Conservation (phyloP, 2,329 filamentous ascomycete genomes). For the Aspergillus texensis region DNA sequence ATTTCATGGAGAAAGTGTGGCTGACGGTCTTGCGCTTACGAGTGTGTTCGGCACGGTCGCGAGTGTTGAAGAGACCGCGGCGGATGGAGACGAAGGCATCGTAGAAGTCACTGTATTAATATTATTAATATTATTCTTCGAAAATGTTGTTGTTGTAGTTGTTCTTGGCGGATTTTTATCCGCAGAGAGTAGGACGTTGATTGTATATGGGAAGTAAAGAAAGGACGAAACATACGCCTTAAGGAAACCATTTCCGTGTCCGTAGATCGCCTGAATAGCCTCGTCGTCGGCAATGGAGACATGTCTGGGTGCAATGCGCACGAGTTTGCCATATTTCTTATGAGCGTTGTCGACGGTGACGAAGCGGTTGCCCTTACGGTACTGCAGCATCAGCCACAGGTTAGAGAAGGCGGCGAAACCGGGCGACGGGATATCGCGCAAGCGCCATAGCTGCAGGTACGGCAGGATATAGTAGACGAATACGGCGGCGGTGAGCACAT, state of each 20-base stretch:
- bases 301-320: slow-evolving; percentile 83
- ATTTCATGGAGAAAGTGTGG: slow-evolving; percentile 84
- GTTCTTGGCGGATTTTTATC: neutral
- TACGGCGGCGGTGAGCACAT: slow-evolving; percentile 51
- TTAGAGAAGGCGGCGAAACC: slow-evolving; percentile 69
- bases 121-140: neutral
- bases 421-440: slow-evolving; percentile 55
- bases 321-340: slow-evolving; percentile 74
- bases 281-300: slow-evolving; percentile 77
- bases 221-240: slow-evolving; percentile 60
- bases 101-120: slow-evolving; percentile 71
- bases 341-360: slow-evolving; percentile 70
- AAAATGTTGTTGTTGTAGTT: too few relatives aligned
- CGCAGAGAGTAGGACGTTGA: too few relatives aligned
- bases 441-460: slow-evolving; percentile 58
- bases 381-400: slow-evolving; percentile 74
- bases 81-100: slow-evolving; percentile 88
- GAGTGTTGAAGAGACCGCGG: slow-evolving; percentile 85
- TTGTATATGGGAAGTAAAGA: too few relatives aligned
- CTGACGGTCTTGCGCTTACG: slow-evolving; percentile 87
- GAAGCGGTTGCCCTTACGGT: slow-evolving; percentile 68
- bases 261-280: slow-evolving; percentile 78
- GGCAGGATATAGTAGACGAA: slow-evolving; percentile 61
- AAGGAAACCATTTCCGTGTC: slow-evolving; percentile 74
- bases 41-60: slow-evolving; percentile 77